These are phyloP conservation scores for Madurella fahalii DNA, from an alignment of 2,329 filamentous ascomycete species.

Conservation along the genomic window DNA sequence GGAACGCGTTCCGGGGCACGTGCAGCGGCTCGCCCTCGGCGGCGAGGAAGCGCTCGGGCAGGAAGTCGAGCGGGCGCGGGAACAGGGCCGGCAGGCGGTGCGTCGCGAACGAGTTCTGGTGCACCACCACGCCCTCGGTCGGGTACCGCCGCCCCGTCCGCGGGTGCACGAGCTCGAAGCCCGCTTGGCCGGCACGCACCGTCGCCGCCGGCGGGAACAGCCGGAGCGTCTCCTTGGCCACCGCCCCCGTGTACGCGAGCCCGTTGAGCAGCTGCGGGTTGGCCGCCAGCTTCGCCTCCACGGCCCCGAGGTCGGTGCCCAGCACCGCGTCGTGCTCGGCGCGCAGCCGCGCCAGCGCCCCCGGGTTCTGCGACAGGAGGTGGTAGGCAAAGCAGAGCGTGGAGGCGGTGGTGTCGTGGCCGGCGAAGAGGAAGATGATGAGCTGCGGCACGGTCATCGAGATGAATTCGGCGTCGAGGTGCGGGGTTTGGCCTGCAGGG, in stretches of 20 bases:
- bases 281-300: slow-evolving; percentile 36
- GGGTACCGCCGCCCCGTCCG: slow-evolving; percentile 40
- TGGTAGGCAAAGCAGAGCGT: slow-evolving; percentile 15
- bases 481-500: not conserved
- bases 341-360: slow-evolving; percentile 23
- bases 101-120: slow-evolving; percentile 22
- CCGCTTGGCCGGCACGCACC: slow-evolving; percentile 34
- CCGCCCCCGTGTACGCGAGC: slow-evolving; percentile 48
- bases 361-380: slow-evolving; percentile 22
- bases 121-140: slow-evolving; percentile 34
- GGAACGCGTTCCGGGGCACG: slow-evolving; percentile 41
- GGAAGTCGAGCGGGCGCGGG: slow-evolving; percentile 36
- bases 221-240: slow-evolving; percentile 51
- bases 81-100: slow-evolving; percentile 36
- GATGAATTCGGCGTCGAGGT: slow-evolving; percentile 6
- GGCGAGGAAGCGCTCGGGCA: slow-evolving; percentile 33
- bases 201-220: slow-evolving; percentile 46
- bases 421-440: slow-evolving; percentile 13
- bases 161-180: slow-evolving; percentile 38
- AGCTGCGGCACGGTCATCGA: slow-evolving; percentile 10
- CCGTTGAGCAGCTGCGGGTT: slow-evolving; percentile 46
- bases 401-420: slow-evolving; percentile 21
- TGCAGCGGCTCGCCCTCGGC: slow-evolving; percentile 4
- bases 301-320: slow-evolving; percentile 36
- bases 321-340: slow-evolving; percentile 41